phyloP scores from a whole-genome alignment of 73 alveolate species.

The Paramecium tetraurelia region DNA sequence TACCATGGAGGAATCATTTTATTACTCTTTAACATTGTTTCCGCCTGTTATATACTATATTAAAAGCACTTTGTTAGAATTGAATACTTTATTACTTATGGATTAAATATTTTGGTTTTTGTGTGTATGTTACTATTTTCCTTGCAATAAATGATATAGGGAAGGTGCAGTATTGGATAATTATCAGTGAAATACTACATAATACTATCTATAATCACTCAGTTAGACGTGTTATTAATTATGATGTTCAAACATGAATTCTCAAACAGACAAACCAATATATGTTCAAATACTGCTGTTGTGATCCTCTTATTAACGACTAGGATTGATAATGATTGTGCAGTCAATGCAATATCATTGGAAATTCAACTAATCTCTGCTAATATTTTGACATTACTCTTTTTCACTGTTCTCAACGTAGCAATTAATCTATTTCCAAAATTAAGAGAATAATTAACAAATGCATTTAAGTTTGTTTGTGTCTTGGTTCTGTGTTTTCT shows the following conservation, averaged over 20 bases:
- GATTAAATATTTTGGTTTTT: neutral
- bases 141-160: neutral
- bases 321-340: neutral
- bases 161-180: neutral
- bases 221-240: neutral
- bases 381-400: neutral
- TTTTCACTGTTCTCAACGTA: neutral
- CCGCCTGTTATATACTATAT: slow-evolving; percentile 8
- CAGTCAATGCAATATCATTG: slow-evolving; percentile 12
- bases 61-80: slow-evolving; percentile 42
- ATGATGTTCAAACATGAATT: slow-evolving; percentile 50
- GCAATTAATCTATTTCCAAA: slow-evolving; percentile 5
- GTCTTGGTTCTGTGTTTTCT: slow-evolving; percentile 5
- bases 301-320: neutral
- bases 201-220: neutral
- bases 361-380: slow-evolving; percentile 11
- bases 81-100: slow-evolving; percentile 37
- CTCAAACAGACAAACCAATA: slow-evolving; percentile 7
- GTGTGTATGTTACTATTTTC: slow-evolving; percentile 16
- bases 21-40: neutral
- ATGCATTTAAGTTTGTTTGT: slow-evolving; percentile 39
- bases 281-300: slow-evolving; percentile 38
- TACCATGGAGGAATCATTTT: slow-evolving; percentile 27
- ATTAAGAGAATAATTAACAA: slow-evolving; percentile 7
- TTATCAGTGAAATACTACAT: neutral